Evolutionary conservation across 2,329 filamentous ascomycete genomes (phyloP).

Genomic region (Didymella pomorum): DNA sequence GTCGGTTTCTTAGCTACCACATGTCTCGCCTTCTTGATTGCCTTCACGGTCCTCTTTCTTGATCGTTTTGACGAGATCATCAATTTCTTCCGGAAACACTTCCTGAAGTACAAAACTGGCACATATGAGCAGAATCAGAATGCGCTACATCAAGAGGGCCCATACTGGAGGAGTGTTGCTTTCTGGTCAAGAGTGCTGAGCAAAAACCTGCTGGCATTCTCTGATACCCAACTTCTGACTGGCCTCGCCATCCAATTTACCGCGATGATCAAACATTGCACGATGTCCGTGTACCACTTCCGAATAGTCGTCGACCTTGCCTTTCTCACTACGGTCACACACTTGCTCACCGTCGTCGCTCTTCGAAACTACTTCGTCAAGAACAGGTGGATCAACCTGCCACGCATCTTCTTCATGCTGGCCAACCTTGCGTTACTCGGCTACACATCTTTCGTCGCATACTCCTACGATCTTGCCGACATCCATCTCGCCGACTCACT

Average conservation of each 20-base stretch:
- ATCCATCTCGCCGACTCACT: constrained; percentile 33
- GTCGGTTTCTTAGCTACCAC: constrained; percentile 40
- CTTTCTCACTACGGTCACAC: constrained; percentile 44
- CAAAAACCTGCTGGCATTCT: constrained; percentile 45
- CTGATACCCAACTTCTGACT: constrained; percentile 44
- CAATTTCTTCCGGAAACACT: constrained; percentile 25
- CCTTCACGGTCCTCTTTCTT: constrained; percentile 41
- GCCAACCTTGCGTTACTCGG: constrained; percentile 40
- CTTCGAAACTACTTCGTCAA: constrained; percentile 45
- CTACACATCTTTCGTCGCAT: constrained; percentile 43
- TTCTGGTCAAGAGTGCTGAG: constrained; percentile 44
- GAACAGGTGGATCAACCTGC: constrained; percentile 44
- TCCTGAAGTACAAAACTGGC: constrained; percentile 21
- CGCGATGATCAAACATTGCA: constrained; percentile 42
- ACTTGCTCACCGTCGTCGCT: constrained; percentile 39
- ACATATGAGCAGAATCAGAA: constrained; percentile 24
- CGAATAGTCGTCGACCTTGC: constrained; percentile 40
- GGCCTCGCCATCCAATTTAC: constrained; percentile 45
- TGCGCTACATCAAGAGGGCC: neutral
- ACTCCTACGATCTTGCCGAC: constrained; percentile 35
- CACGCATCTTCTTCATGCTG: constrained; percentile 45
- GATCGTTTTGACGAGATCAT: constrained; percentile 35
- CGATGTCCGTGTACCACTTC: constrained; percentile 44
- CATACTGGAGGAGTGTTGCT: constrained; percentile 39
- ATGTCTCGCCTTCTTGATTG: constrained; percentile 40